These are phyloP conservation scores for Lactifluus pinguis DNA, from an alignment of 768 basidiomycete species.

Conservation along the genomic window DNA sequence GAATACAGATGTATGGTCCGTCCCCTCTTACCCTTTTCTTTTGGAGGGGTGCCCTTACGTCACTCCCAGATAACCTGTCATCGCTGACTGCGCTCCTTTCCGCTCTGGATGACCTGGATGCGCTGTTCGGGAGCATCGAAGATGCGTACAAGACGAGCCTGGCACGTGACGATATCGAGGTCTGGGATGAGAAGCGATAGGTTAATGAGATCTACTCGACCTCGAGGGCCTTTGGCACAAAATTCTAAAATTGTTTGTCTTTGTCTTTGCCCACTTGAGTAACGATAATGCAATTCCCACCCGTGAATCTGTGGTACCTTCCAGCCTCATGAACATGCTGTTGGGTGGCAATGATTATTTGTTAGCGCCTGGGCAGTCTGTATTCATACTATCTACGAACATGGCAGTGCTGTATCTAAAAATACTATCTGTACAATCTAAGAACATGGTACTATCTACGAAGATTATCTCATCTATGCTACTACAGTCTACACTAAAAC, in stretches of 20 bases:
- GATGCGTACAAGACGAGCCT: constrained; percentile 58
- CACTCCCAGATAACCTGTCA: constrained; percentile 65
- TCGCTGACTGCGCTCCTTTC: constrained; percentile 71
- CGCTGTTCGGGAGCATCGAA: constrained; percentile 62
- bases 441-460: neutral
- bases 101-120: constrained; percentile 71
- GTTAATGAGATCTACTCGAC: neutral
- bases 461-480: neutral
- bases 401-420: too few species aligned
- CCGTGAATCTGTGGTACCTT: neutral
- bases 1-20: constrained; percentile 99
- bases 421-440: too few species aligned
- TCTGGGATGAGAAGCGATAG: constrained; percentile 63
- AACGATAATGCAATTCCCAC: neutral
- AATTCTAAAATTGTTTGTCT: neutral
- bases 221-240: neutral
- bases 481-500: too few species aligned
- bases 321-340: too few species aligned
- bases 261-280: neutral
- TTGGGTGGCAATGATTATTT: too few species aligned
- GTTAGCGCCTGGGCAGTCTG: too few species aligned
- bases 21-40: constrained; percentile 11
- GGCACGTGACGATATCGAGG: constrained; percentile 43
- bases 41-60: neutral
- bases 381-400: too few species aligned